Conservation (phyloP, 148 eudicot genomes). For the Arbutus unedo region DNA sequence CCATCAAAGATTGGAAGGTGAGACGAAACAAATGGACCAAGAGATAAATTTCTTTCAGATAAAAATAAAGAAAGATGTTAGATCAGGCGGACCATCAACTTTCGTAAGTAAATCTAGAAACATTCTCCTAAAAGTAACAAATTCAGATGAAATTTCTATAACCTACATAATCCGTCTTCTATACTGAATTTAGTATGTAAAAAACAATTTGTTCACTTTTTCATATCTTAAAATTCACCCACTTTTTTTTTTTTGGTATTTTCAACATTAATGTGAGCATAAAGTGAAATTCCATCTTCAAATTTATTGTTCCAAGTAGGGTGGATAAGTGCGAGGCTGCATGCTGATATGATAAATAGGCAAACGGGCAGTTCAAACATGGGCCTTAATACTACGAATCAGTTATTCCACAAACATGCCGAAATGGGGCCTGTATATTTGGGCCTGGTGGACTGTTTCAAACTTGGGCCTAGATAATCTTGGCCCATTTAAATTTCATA, state of each 20-base stretch:
- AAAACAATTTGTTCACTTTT: background rate
- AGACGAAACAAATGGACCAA: no score
- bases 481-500: no score
- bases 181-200: background rate
- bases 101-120: no score
- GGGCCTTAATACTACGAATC: background rate
- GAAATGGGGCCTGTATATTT: background rate
- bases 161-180: background rate
- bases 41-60: no score
- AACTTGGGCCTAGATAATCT: background rate
- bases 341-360: background rate
- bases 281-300: background rate
- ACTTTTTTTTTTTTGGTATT: no score
- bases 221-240: background rate
- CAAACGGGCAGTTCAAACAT: background rate
- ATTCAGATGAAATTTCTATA: no score
- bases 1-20: no score
- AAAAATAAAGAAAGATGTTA: no score
- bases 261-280: background rate
- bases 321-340: background rate
- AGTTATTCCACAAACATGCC: background rate
- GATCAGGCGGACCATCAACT: no score
- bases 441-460: background rate
- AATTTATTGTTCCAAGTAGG: background rate
- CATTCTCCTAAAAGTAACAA: no score